Conservation (phyloP, 495 filamentous ascomycete genomes). For the Chlorociboria aeruginascens region DNA sequence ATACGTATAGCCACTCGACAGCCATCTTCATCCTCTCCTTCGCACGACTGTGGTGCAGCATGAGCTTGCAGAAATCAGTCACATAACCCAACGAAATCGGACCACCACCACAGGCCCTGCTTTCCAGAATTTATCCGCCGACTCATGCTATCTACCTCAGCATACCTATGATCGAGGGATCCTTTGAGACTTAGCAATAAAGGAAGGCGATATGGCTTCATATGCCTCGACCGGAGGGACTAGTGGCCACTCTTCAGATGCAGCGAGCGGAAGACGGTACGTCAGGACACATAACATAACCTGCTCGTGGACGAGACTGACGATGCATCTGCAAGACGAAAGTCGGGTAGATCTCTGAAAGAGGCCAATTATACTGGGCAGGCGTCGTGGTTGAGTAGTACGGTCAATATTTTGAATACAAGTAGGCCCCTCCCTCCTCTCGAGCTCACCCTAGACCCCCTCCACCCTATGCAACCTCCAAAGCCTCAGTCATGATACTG, state of each 20-base stretch:
- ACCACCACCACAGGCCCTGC: too few species aligned
- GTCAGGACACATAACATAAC: not conserved
- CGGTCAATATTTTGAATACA: conserved; percentile 92
- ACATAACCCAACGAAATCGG: too few species aligned
- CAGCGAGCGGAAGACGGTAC: conserved; percentile 11
- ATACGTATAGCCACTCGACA: too few species aligned
- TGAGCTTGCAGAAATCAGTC: too few species aligned
- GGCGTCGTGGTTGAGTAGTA: conserved; percentile 81
- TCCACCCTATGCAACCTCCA: not conserved
- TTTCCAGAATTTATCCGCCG: not conserved
- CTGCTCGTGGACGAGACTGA: not conserved
- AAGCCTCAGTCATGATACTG: not conserved
- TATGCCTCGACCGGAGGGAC: conserved; percentile 19
- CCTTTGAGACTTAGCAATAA: not conserved
- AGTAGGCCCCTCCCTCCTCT: conserved; percentile 36
- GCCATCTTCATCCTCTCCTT: too few species aligned
- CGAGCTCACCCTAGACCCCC: not conserved
- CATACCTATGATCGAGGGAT: not conserved
- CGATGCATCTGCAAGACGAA: conserved; percentile 5
- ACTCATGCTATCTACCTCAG: not conserved
- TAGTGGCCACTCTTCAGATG: conserved; percentile 7
- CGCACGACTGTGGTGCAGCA: too few species aligned
- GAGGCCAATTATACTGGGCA: conserved; percentile 42
- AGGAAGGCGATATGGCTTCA: conserved; percentile 21
- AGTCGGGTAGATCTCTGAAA: conserved; percentile 13